A percentile compares a stretch with the other conserved stretches of the same genome.
phyloP scores from a whole-genome alignment of 306 rosid species.

The Lithocarpus polystachyus region DNA sequence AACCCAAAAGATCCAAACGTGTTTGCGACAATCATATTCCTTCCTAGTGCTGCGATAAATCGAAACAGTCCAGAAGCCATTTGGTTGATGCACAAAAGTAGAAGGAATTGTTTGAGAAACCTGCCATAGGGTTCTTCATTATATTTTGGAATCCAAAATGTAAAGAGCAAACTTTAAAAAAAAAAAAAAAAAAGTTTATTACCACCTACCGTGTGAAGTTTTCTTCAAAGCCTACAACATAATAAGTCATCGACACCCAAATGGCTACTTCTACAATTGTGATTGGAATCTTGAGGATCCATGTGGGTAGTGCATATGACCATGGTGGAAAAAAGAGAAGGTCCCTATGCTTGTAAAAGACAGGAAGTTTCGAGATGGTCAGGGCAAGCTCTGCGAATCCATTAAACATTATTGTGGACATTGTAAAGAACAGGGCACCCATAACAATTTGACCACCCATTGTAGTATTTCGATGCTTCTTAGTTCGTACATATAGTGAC shows the following conservation, averaged over 20 bases:
- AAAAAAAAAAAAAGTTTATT: too few species aligned
- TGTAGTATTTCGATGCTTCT: constrained; percentile 57
- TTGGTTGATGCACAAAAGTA: constrained; percentile 70
- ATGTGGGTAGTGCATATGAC: constrained; percentile 79
- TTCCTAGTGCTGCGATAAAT: constrained; percentile 67
- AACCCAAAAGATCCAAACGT: constrained; percentile 49
- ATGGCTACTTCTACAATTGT: constrained; percentile 60
- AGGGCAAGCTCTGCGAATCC: constrained; percentile 68
- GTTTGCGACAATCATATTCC: constrained; percentile 64
- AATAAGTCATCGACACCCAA: constrained; percentile 84
- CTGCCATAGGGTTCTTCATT: constrained; percentile 37
- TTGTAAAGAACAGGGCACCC: constrained; percentile 78
- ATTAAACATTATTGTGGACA: constrained; percentile 65
- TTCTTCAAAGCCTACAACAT: constrained; percentile 71
- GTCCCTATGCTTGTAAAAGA: constrained; percentile 90
- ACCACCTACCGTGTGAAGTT: too few species aligned
- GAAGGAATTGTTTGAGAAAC: constrained; percentile 68
- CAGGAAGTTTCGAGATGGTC: constrained; percentile 76
- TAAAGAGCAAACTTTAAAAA: too few species aligned
- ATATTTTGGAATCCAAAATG: not conserved
- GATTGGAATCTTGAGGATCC: constrained; percentile 94
- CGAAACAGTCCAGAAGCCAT: constrained; percentile 89
- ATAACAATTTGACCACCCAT: constrained; percentile 63
- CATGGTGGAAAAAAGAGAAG: constrained; percentile 81
- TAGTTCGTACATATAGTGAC: constrained; percentile 69